Conservation (phyloP, 2,329 filamentous ascomycete species). For the Stromatinia cepivora region DNA sequence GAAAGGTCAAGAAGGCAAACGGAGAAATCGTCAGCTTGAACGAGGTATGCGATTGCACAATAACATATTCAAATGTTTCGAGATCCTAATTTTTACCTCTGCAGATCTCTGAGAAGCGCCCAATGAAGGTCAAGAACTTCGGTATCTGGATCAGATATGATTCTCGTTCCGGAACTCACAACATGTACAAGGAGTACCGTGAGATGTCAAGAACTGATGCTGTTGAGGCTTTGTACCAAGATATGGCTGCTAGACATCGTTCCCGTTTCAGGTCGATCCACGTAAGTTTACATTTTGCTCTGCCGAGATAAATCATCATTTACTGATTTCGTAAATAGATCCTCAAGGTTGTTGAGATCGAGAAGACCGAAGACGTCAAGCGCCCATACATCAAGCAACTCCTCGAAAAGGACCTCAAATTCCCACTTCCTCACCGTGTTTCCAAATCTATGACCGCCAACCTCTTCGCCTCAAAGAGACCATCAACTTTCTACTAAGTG, state of each 20-base stretch:
- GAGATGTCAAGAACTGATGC: constrained; percentile 96
- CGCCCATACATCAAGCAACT: constrained; percentile 99
- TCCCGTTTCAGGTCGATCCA: constrained; percentile 97
- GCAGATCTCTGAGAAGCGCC: constrained; percentile 97
- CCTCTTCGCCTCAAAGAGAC: constrained; percentile 89
- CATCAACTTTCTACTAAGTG: constrained; percentile 87
- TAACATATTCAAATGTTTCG: constrained; percentile 1
- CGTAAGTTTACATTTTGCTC: constrained; percentile 60
- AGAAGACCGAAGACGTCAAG: constrained; percentile 93
- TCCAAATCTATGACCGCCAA: constrained; percentile 82
- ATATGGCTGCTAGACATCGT: constrained; percentile 99
- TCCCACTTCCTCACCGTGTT: constrained; percentile 97
- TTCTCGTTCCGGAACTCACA: constrained; percentile 99
- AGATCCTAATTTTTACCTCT: constrained; percentile 27
- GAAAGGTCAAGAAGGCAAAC: constrained; percentile 99
- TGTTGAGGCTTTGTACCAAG: constrained; percentile 96
- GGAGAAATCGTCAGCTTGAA: constrained; percentile 98
- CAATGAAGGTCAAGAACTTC: constrained; percentile 99
- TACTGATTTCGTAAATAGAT: constrained; percentile 58
- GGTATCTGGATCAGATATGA: constrained; percentile 99
- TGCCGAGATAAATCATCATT: constrained; percentile 17
- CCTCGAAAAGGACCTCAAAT: constrained; percentile 89
- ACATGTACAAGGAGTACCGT: constrained; percentile 99
- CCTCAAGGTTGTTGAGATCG: constrained; percentile 95
- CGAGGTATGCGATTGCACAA: constrained; percentile 63